These are phyloP conservation scores for Verticillium zaregamsianum DNA, from an alignment of 2,329 filamentous ascomycete species.

Conservation along the genomic window DNA sequence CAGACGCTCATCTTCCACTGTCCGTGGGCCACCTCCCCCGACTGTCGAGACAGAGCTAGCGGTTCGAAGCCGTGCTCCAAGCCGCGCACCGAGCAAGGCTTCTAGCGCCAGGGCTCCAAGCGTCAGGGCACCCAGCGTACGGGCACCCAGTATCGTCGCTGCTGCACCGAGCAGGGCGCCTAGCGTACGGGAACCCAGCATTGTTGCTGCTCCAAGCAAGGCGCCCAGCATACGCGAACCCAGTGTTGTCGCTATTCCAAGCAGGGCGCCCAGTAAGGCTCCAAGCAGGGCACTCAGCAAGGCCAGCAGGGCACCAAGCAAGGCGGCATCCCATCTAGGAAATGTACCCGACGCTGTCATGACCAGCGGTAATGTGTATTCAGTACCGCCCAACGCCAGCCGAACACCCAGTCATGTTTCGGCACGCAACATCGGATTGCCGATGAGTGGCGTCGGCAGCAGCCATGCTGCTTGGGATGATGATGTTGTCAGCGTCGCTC, in stretches of 20 bases:
- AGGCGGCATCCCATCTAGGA: not conserved
- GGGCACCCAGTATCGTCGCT: slow-evolving; percentile 2
- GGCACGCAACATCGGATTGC: slow-evolving; percentile 32
- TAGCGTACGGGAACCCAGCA: not conserved
- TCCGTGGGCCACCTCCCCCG: slow-evolving; percentile 22
- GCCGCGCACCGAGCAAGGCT: slow-evolving; percentile 18
- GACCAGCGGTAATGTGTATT: not conserved
- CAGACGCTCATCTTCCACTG: slow-evolving; percentile 29
- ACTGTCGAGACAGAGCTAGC: slow-evolving; percentile 21
- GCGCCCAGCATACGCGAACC: slow-evolving; percentile 4
- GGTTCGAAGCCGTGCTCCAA: slow-evolving; percentile 25
- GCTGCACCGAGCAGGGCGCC: slow-evolving; percentile 2
- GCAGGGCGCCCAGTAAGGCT: slow-evolving; percentile 7
- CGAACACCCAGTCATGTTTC: slow-evolving; percentile 20
- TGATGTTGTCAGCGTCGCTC: slow-evolving; percentile 50
- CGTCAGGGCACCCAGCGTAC: not conserved
- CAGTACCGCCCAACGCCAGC: slow-evolving; percentile 11
- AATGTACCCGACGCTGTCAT: not conserved
- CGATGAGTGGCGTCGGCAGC: slow-evolving; percentile 35
- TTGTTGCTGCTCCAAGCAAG: not conserved
- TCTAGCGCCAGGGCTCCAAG: slow-evolving; percentile 12
- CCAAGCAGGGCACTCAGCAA: slow-evolving; percentile 3
- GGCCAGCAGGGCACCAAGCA: slow-evolving; percentile 3
- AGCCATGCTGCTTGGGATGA: slow-evolving; percentile 39
- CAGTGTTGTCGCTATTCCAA: slow-evolving; percentile 6